Evolutionary conservation across 176 grass and related monocot genomes (phyloP).

Genomic region (Lolium perenne): DNA sequence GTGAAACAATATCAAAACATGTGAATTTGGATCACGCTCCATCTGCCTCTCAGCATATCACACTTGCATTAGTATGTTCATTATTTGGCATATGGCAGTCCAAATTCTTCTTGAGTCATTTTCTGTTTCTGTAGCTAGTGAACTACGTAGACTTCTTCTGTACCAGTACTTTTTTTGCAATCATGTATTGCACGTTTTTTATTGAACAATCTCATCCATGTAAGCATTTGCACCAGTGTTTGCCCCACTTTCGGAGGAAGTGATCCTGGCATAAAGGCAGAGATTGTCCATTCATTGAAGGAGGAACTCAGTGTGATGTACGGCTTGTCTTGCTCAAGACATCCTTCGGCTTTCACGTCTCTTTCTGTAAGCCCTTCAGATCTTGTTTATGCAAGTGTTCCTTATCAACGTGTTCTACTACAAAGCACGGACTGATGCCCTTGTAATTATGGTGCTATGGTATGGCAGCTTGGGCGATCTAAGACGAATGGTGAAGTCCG

Average conservation of each 20-base stretch:
- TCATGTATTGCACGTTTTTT: background rate
- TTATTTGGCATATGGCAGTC: background rate
- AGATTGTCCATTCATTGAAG: conserved; percentile 78
- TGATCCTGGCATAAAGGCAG: conserved; percentile 69
- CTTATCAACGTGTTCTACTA: background rate
- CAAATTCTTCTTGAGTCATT: background rate
- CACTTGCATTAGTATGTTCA: background rate
- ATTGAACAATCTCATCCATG: background rate
- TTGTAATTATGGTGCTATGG: background rate
- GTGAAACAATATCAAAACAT: background rate
- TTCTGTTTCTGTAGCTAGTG: conserved; percentile 6
- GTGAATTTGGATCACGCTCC: background rate
- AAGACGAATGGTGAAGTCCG: conserved; percentile 89
- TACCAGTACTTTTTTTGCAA: background rate
- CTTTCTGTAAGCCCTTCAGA: conserved; percentile 71
- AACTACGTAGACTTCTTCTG: background rate
- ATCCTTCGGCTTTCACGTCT: conserved; percentile 75
- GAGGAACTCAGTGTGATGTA: conserved; percentile 72
- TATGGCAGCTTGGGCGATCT: conserved; percentile 81
- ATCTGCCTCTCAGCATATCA: background rate
- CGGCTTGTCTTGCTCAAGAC: conserved; percentile 65
- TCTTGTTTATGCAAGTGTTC: background rate
- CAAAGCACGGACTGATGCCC: background rate
- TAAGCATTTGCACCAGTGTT: conserved; percentile 56
- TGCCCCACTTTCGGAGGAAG: conserved; percentile 90